Evolutionary conservation across 768 basidiomycete genomes (phyloP).

Genomic region (Boletus pseudo-olivaceus): DNA sequence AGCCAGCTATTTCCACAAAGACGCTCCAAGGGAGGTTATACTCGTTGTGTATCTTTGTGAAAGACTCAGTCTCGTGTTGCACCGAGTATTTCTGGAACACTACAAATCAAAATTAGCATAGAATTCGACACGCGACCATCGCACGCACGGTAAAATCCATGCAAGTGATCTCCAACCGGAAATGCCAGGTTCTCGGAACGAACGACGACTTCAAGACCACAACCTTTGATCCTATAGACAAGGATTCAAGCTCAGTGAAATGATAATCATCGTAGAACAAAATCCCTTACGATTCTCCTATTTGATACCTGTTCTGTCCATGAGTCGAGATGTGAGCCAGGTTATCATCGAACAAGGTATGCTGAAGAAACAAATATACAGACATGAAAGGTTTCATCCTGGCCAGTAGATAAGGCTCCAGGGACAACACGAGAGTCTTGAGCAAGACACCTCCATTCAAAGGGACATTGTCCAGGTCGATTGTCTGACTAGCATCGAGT

Average conservation of each 20-base stretch:
- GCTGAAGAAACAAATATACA: conserved; percentile 35
- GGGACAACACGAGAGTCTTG: conserved; percentile 46
- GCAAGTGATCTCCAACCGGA: conserved; percentile 14
- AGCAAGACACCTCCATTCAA: conserved; percentile 46
- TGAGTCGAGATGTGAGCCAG: neutral
- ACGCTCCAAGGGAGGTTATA: conserved; percentile 28
- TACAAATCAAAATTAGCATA: conserved; percentile 26
- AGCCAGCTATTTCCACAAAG: conserved; percentile 29
- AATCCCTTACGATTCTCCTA: conserved; percentile 3
- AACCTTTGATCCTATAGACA: conserved; percentile 18
- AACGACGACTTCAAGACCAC: conserved; percentile 36
- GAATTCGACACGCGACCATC: neutral
- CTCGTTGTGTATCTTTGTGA: conserved; percentile 22
- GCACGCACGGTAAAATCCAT: conserved; percentile 28
- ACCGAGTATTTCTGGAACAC: conserved; percentile 20
- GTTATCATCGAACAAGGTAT: neutral
- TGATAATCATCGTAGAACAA: neutral
- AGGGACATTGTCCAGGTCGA: conserved; percentile 46
- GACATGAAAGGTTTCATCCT: conserved; percentile 34
- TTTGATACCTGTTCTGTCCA: conserved; percentile 8
- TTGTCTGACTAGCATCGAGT: conserved; percentile 42
- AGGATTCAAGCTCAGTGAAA: neutral
- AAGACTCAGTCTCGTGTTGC: neutral
- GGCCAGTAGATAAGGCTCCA: conserved; percentile 44
- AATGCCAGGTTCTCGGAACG: conserved; percentile 15